Evolutionary conservation across 2,329 filamentous ascomycete species (phyloP).

Genomic region (Talaromyces sp.): DNA sequence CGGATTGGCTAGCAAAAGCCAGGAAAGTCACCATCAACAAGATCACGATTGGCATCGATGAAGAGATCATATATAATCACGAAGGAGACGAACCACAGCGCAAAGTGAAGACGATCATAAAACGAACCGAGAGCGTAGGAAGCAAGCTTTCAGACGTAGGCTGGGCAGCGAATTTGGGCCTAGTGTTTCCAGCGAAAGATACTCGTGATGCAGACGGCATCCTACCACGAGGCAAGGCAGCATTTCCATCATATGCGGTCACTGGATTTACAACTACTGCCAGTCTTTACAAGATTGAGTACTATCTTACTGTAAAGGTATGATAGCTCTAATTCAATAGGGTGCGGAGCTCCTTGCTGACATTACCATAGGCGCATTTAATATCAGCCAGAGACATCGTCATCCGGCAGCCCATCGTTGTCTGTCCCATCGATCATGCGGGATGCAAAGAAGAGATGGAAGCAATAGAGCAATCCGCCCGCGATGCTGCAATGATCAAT

Average conservation of each 20-base stretch:
- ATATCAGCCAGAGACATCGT: conserved; percentile 83
- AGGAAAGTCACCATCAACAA: conserved; percentile 89
- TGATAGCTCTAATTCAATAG: not conserved
- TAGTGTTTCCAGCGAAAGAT: conserved; percentile 88
- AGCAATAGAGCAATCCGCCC: conserved; percentile 91
- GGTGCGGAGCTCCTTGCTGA: conserved; percentile 7
- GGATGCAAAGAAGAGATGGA: conserved; percentile 99
- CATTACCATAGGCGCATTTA: conserved; percentile 68
- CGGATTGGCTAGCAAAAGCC: conserved; percentile 85
- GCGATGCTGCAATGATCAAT: conserved; percentile 83
- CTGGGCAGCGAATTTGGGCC: conserved; percentile 85
- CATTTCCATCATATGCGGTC: conserved; percentile 84
- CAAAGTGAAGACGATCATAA: conserved; percentile 81
- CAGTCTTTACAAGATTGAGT: conserved; percentile 96
- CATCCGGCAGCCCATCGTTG: conserved; percentile 87
- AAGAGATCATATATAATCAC: conserved; percentile 98
- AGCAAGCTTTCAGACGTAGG: conserved; percentile 85
- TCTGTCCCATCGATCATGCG: conserved; percentile 91
- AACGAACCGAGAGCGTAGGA: conserved; percentile 75
- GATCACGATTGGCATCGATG: conserved; percentile 89
- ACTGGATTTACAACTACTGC: conserved; percentile 90
- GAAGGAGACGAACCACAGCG: conserved; percentile 92
- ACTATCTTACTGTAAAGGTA: conserved; percentile 91
- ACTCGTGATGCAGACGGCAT: conserved; percentile 82
- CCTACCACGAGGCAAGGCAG: conserved; percentile 75